A percentile compares a stretch with the other conserved stretches of the same genome.
These are phyloP conservation scores for Jatropha podagrica DNA, from an alignment of 441 rosid genomes.

Conservation along the genomic window DNA sequence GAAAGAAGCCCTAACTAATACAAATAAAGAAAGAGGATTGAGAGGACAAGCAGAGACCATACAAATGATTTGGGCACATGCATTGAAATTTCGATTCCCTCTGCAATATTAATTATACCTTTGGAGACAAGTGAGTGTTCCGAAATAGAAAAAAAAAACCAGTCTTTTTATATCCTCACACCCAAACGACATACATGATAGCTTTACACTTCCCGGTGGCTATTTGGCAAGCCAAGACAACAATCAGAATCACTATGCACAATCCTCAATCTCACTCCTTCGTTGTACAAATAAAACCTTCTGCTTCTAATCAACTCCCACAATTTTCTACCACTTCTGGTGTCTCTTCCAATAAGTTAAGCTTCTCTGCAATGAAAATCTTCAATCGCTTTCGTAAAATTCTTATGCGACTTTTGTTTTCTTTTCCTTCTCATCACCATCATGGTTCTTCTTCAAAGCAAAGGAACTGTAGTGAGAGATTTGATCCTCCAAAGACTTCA, in stretches of 20 bases:
- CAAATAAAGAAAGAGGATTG: conserved; percentile 29
- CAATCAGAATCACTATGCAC: conserved; percentile 30
- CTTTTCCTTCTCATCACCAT: conserved; percentile 39
- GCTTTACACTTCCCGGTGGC: conserved; percentile 53
- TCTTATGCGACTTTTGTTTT: conserved; percentile 55
- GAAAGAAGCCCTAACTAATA: conserved; percentile 28
- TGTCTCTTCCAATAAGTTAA: conserved; percentile 20
- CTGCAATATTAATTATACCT: conserved; percentile 18
- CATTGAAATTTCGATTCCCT: conserved; percentile 12
- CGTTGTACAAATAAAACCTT: conserved; percentile 33
- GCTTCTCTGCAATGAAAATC: conserved; percentile 68
- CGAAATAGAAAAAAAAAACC: conserved; percentile 37
- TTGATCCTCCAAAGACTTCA: conserved; percentile 86
- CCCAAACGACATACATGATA: conserved; percentile 49
- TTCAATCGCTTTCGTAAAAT: conserved; percentile 65
- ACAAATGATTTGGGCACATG: conserved; percentile 72
- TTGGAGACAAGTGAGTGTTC: conserved; percentile 26
- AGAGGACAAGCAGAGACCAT: conserved; percentile 37
- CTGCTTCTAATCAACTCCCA: background rate
- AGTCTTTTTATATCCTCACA: conserved; percentile 24
- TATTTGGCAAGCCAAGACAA: conserved; percentile 30
- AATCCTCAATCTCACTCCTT: conserved; percentile 28
- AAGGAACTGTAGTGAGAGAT: conserved; percentile 39
- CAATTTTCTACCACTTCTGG: conserved; percentile 1
- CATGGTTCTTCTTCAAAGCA: conserved; percentile 22